Base-by-base conservation (phyloP, 192 early-diverging fungal genomes). In the Gryganskiella cystojenkinii region DNA sequence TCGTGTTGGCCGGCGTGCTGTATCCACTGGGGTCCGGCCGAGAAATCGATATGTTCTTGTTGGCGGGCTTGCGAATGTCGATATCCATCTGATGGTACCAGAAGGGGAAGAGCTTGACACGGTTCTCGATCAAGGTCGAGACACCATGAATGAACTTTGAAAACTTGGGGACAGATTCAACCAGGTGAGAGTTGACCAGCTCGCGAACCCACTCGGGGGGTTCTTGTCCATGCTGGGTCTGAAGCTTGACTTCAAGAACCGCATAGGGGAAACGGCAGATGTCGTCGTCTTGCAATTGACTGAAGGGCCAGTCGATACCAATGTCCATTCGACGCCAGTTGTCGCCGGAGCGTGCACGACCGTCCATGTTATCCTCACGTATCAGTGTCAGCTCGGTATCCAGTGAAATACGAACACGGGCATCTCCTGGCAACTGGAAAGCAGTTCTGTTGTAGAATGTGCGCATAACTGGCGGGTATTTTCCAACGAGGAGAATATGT, bases 401-500 rank as follows among this genome's bases (percentile, higher is more conserved):
- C n/a, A 99, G 88, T 57, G 92, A 94, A 54, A 99, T 98, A 69
- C 98, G 92, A 42, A 99, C 98, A 53, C 95, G 90, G 8, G 97
- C 95, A 85, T 99, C 98, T 54, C 95, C 98, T 13, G 98, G 98
- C 33, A 99, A 80, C 81, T 99, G 98, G 87, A 99, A 99, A 24
- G 98, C 98, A 24, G 96, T 98, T 69, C 98, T 91, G 79, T 98
- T 98, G 85, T 99, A 99, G 75, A 98, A 97, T 1, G 96, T 95
- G 40, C 98, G 91, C 73, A 98, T 84, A 7, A 93, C 88, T 85
- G n/a, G n/a, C n/a, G n/a, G n/a, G n/a, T n/a, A n/a, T n/a, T n/a
- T n/a, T n/a, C n/a, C n/a, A n/a, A n/a, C n/a, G n/a, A n/a, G n/a
- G n/a, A n/a, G n/a, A n/a, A n/a, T n/a, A n/a, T n/a, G n/a, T n/a